These are phyloP conservation scores for Vickermania spadyakhi DNA, from an alignment of 208 protist genomes.

Conservation along the genomic window DNA sequence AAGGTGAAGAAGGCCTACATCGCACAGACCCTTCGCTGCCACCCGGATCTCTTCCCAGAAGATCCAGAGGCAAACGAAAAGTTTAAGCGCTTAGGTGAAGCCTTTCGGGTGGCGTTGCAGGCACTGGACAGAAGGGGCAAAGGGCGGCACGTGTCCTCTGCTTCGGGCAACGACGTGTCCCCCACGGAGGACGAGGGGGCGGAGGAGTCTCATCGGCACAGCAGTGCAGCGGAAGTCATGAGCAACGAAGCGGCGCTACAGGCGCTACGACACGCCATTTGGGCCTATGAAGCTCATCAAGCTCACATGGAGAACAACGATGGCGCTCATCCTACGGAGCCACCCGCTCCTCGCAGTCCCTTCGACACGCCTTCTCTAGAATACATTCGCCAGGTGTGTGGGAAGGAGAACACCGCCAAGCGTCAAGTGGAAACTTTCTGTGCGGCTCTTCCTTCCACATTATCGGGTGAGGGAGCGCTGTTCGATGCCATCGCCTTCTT, in stretches of 20 bases:
- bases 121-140: too few relatives aligned
- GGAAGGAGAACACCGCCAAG: slow-evolving; percentile 48
- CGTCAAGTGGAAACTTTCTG: slow-evolving; percentile 56
- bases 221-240: too few relatives aligned
- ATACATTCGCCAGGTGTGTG: slow-evolving; percentile 68
- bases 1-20: slow-evolving; percentile 78
- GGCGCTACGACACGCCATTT: slow-evolving; percentile 47
- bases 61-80: slow-evolving; percentile 62
- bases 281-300: slow-evolving; percentile 31
- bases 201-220: too few relatives aligned
- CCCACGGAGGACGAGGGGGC: too few relatives aligned
- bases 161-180: too few relatives aligned
- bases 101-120: slow-evolving; percentile 60
- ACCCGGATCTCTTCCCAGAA: slow-evolving; percentile 68
- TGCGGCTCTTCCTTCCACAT: slow-evolving; percentile 45
- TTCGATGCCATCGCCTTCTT: slow-evolving; percentile 82
- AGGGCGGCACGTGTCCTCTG: too few relatives aligned
- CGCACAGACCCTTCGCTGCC: slow-evolving; percentile 56
- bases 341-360: too few relatives aligned
- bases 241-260: too few relatives aligned
- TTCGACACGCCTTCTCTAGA: slow-evolving; percentile 55
- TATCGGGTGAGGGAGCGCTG: slow-evolving; percentile 56
- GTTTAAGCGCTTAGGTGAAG: slow-evolving; percentile 61
- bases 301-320: background rate
- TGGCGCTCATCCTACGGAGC: slow-evolving; percentile 2